Base-by-base conservation (phyloP, 2,329 filamentous ascomycete species). In the Boeremia lycopersici region DNA sequence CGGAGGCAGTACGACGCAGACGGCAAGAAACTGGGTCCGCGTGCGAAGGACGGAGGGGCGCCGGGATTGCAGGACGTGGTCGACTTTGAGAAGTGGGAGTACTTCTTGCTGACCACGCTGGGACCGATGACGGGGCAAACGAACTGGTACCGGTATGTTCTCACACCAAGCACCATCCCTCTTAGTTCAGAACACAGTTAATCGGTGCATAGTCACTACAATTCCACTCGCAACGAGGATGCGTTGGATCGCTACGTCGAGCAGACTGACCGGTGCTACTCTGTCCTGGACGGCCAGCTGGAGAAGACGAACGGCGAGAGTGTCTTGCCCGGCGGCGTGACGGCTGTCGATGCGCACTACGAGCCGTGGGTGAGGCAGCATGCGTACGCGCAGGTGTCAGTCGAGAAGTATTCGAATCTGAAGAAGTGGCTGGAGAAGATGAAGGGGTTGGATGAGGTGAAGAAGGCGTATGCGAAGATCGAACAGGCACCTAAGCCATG, bases 371-470 rank as follows among this genome's bases (percentile, higher is more conserved):
- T 50, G 4, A 35, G 52, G 13, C 52, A 55, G 42, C 52, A 55
- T 46, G 46, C 46, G 19, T 47, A 30, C n/a, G 52, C 52, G 3
- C 52, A 55, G n/a, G 46, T 55, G 17, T 26, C 52, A 13, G 38
- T 55, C n/a, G 46, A 55, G 31, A 30, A 26, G 66, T 97, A 96
- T 74, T 65, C 92, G 53, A 79, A 89, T 26, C 88, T 91, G 76
- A 80, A 86, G 34, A 86, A 88, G 63, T 79, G 82, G 47, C 59
- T 80, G 55, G 67, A 80, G 47, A 56, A 47, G 49, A 41, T 56
- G 46, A 42, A 51, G 11, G 78, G 11, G 63, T 23, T 19, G 36
- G 35, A 39, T 45, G 64, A 35, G 56, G 52, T 55, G 45, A 57
- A 49, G 60, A 56, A 23, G 54, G 54, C 36, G 53, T 58, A 56